Evolutionary conservation across 306 rosid genomes (phyloP), one percentile per base, ranked within the genome.

Genomic region (Adenanthera pavonina): DNA sequence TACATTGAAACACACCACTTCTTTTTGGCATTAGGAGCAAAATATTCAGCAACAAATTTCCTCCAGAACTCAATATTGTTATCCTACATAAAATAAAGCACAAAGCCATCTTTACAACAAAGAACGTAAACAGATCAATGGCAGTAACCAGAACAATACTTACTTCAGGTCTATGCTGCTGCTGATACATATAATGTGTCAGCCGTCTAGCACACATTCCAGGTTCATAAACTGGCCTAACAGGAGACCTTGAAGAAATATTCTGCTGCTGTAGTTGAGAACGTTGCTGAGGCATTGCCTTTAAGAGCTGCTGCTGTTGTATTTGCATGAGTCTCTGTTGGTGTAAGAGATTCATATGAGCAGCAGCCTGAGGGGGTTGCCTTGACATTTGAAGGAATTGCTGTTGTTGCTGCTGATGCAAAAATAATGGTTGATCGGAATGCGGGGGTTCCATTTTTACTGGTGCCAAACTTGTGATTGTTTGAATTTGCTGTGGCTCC

Each of bases 1-100:
- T 95, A 95, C 97, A 92, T 88, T 52, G 98, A 95, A 85, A 95
- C 98, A 19, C 98, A 95, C 98, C 98, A 95, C 88, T 95, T 95
- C 94, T 95, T 95, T 86, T 89, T 95, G 81, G 98, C 98, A 86
- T 90, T 87, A 14, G 97, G 95, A 43, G 96, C 98, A 86, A 88
- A 95, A 82, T 89, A 92, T 79, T 95, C 98, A 0, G 91, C 85
- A 83, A 95, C 98, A 91, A 95, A 95, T 83, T 92, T 95, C 82
- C 98, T 92, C 98, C 98, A 95, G 88, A 95, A 95, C 47, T 95
- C 98, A 10, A 95, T 95, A 80, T 89, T 92, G 85, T 95, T 95
- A 81, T 91, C 97, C 98, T 95, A 79, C 82, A 81, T 8, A 35
- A 85, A 78, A 86, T 53, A 68, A 60, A 72, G 86, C 33, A 77